These are phyloP conservation scores for Prunus armeniaca DNA, from an alignment of 306 rosid genomes.

Conservation along the genomic window DNA sequence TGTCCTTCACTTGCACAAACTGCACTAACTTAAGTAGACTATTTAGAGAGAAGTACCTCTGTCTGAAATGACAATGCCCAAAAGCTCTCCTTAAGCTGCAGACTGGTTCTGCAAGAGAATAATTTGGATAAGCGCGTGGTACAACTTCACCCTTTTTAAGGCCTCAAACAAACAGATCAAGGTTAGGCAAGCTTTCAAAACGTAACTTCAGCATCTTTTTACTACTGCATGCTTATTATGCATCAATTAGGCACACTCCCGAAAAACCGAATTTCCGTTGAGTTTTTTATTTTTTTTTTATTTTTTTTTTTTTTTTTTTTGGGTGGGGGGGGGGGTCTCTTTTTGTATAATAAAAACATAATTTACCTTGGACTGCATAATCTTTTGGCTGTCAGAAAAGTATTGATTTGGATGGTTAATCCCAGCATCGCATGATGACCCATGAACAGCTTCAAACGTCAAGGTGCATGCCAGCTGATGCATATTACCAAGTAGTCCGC, in stretches of 20 bases:
- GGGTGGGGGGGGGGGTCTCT: no score
- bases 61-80: slow-evolving; percentile 6
- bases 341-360: neutral
- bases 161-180: neutral
- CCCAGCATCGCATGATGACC: slow-evolving; percentile 75
- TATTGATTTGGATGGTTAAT: slow-evolving; percentile 98
- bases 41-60: neutral
- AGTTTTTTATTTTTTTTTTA: neutral
- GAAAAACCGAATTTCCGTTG: neutral
- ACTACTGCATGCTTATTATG: neutral
- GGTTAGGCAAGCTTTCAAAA: neutral
- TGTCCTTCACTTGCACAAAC: slow-evolving; percentile 10
- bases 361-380: slow-evolving; percentile 58
- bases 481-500: slow-evolving; percentile 26
- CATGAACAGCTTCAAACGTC: slow-evolving; percentile 87
- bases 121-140: slow-evolving; percentile 16
- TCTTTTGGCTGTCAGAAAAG: slow-evolving; percentile 75
- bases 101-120: slow-evolving; percentile 50
- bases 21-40: neutral
- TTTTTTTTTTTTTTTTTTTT: no score
- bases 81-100: slow-evolving; percentile 25
- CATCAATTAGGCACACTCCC: neutral
- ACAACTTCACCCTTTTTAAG: neutral
- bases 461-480: slow-evolving; percentile 92
- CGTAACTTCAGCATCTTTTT: neutral